phyloP scores from a whole-genome alignment of 2,329 filamentous ascomycete species.

The Colletotrichum paranaense region DNA sequence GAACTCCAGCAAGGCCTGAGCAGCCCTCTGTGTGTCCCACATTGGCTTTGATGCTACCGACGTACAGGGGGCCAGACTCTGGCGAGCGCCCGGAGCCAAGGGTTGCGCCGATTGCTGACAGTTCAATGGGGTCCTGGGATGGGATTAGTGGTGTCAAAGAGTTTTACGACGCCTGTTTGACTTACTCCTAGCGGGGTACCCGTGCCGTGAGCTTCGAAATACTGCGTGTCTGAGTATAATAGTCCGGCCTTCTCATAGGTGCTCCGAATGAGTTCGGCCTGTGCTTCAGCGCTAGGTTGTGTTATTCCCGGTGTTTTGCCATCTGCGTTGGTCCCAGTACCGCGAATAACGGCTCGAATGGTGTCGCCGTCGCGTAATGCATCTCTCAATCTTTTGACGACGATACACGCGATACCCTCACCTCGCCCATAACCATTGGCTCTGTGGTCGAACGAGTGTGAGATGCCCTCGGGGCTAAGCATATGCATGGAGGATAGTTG shows the following conservation, averaged over 20 bases:
- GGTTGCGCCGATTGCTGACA: slow-evolving; percentile 57
- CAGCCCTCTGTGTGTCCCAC: slow-evolving; percentile 58
- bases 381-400: slow-evolving; percentile 53
- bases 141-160: slow-evolving; percentile 44
- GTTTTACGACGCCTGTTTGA: slow-evolving; percentile 50
- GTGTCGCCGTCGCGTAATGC: slow-evolving; percentile 54
- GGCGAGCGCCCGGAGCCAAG: slow-evolving; percentile 50
- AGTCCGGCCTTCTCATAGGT: slow-evolving; percentile 3
- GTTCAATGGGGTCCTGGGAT: slow-evolving; percentile 62
- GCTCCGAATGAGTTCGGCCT: slow-evolving; percentile 42
- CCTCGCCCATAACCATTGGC: slow-evolving; percentile 57
- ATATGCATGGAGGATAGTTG: slow-evolving; percentile 30
- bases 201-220: slow-evolving; percentile 62
- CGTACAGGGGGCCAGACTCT: slow-evolving; percentile 43
- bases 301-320: slow-evolving; percentile 51
- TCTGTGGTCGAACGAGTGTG: slow-evolving; percentile 45
- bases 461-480: slow-evolving; percentile 35
- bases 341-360: slow-evolving; percentile 46
- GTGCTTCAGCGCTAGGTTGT: slow-evolving; percentile 48
- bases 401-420: slow-evolving; percentile 52
- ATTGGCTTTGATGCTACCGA: slow-evolving; percentile 48
- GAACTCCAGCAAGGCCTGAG: slow-evolving; percentile 52
- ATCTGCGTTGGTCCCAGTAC: slow-evolving; percentile 45
- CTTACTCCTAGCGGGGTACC: slow-evolving; percentile 13
- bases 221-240: slow-evolving; percentile 43